Conservation (phyloP, 495 filamentous ascomycete genomes). For the Pyrenula massariospora region DNA sequence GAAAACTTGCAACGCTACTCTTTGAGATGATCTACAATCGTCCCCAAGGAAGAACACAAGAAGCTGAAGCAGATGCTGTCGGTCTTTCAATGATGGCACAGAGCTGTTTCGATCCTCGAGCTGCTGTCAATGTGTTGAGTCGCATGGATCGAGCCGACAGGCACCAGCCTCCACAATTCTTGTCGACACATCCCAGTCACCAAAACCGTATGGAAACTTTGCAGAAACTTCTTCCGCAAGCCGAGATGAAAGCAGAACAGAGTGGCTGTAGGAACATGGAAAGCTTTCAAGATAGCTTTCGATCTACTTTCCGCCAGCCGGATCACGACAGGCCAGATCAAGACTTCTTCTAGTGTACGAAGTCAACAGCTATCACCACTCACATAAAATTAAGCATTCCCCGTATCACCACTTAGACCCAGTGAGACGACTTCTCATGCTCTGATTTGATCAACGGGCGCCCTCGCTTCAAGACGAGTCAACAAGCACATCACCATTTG, state of each 20-base stretch:
- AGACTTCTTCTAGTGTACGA: too few species aligned
- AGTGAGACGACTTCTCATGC: too few species aligned
- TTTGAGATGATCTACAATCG: constrained; percentile 53
- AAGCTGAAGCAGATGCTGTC: constrained; percentile 77
- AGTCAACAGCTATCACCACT: too few species aligned
- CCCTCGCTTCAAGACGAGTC: too few species aligned
- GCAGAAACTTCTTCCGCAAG: constrained; percentile 50
- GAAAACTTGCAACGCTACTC: constrained; percentile 22
- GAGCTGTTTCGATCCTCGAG: constrained; percentile 61
- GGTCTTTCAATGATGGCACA: constrained; percentile 57
- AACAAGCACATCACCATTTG: too few species aligned
- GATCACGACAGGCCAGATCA: too few species aligned
- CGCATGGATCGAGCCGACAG: constrained; percentile 59
- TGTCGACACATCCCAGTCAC: constrained; percentile 78
- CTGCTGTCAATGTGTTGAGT: constrained; percentile 63
- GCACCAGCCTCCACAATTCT: constrained; percentile 54
- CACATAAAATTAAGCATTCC: too few species aligned
- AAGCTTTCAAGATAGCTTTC: neutral
- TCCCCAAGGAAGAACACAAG: constrained; percentile 61
- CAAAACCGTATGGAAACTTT: constrained; percentile 61
- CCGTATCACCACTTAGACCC: too few species aligned
- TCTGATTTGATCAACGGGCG: too few species aligned
- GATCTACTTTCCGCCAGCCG: neutral
- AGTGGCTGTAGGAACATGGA: constrained; percentile 36
- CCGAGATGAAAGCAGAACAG: constrained; percentile 34